Base-by-base conservation (phyloP, 2,329 filamentous ascomycete species). In the Penicillium digitatum region DNA sequence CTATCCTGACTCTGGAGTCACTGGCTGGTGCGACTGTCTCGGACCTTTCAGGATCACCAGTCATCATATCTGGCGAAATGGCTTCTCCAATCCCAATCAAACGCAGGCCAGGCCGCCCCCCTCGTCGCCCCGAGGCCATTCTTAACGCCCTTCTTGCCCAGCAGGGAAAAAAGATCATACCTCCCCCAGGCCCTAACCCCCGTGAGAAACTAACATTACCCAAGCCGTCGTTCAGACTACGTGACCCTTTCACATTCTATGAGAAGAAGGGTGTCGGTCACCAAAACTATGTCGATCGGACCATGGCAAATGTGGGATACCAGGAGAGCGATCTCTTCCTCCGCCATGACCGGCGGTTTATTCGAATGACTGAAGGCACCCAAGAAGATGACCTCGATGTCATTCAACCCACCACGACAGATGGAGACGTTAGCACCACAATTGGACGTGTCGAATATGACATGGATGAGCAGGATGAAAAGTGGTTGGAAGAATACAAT, bases 381-480 rank as follows among this genome's bases (percentile, higher is more conserved):
- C 81, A 84, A 45, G 82, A 86, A 63, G 85, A 87, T 63, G 85
- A 87, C 61, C 74, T 86, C 20, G 83, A 85, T 57, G 71, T 84
- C 47, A 79, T 75, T 48, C 75, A 79, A 24, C 74, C 77, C 20
- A 68, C 81, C 18, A 83, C 81, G 58, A 77, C 77, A 18, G 87
- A 89, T 46, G 82, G 81, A 9, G 86, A 89, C 43, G 69, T 76
- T 6, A 78, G 81, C 50, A 72, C 76, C 29, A 75, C 77, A 5
- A 82, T 95, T 37, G 90, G 90, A 12, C 86, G 90, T 54, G 94
- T 99, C 20, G 94, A 99, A 71, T 99, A 99, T 71, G 94, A 99
- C 72, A 99, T 99, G 94, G 94, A 99, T 69, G 94, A 99, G 74
- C 94, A 99, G 69, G 94, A 99, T 71, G 91, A 96, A 63, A 90